Conservation (phyloP, 1,284 basidiomycete species). For the Cryptococcus sp. region DNA sequence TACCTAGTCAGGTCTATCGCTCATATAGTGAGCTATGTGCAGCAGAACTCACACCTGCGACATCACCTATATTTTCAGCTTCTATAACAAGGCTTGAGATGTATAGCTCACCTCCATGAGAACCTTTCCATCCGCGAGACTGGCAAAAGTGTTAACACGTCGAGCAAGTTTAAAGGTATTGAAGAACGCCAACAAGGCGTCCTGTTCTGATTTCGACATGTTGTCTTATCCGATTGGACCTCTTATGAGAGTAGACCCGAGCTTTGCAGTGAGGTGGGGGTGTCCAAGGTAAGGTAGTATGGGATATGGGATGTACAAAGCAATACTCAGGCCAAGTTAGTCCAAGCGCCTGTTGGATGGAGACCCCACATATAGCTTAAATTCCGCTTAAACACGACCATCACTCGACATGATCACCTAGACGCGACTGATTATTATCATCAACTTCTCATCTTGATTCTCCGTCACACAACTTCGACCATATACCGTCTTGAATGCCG, state of each 20-base stretch:
- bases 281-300: no score
- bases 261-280: no score
- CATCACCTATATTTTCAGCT: constrained; percentile 19
- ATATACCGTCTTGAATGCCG: no score
- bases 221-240: no score
- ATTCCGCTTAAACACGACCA: no score
- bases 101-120: constrained; percentile 36
- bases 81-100: neutral
- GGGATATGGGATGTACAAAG: no score
- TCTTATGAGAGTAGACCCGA: no score
- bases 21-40: constrained; percentile 2
- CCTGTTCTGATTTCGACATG: constrained; percentile 37
- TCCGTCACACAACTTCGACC: neutral
- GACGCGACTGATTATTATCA: neutral
- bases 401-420: neutral
- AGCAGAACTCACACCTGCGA: constrained; percentile 16
- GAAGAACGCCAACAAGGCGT: constrained; percentile 41
- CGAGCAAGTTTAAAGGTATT: constrained; percentile 30
- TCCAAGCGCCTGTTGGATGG: no score
- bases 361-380: no score
- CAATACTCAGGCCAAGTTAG: no score
- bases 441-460: neutral
- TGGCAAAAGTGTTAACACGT: constrained; percentile 33
- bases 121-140: constrained; percentile 40
- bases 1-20: constrained; percentile 10